Base-by-base conservation (phyloP, 495 filamentous ascomycete species). In the Tuber umbilicatum region DNA sequence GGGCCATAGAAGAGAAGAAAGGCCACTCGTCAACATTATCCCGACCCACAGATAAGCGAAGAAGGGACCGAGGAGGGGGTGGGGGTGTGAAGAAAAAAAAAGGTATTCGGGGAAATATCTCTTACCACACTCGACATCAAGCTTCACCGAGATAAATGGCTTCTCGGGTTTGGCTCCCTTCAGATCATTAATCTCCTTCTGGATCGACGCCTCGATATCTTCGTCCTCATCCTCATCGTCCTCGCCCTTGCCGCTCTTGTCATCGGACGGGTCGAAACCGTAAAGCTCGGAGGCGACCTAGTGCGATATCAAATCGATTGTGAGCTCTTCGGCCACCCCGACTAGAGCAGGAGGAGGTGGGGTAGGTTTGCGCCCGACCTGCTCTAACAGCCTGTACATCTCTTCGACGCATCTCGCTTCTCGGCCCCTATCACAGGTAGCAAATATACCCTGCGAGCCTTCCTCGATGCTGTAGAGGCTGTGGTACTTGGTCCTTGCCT, bases 391-490 rank as follows among this genome's bases (percentile, higher is more conserved):
- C 81, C 90, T 86, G 39, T 86, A 84, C 67, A 93, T 83, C 81
- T 99, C 95, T 47, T 85, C 86, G 2, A 91, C 87, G 31, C 92
- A 93, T 84, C 90, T 94, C 35, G 84, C 85, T 85, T 99, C 94
- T 83, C 88, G 91, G 71, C 89, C 89, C 83, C 90, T 89, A 43
- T 93, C 90, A 81, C 94, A 97, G 2, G 96, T 97, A 39, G 91
- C 89, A 88, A 94, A 97, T 41, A 98, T 91, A 17, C 95, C 95
- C 68, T 87, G 85, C 82, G 95, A 93, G 23, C 95, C 95, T 38
- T 89, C 85, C 76, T 92, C 89, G 74, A 93, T 88, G 23, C 74
- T 78, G 7, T 78, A 73, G 64, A 80, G 70, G 1, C 77, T 76
- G 67, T 79, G 76, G 70, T 79, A 81, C 70, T 75, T 75, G 67